Evolutionary conservation across 228 moss, liverwort and hornwort genomes (phyloP).

Genomic region (Sphagnum fallax): DNA sequence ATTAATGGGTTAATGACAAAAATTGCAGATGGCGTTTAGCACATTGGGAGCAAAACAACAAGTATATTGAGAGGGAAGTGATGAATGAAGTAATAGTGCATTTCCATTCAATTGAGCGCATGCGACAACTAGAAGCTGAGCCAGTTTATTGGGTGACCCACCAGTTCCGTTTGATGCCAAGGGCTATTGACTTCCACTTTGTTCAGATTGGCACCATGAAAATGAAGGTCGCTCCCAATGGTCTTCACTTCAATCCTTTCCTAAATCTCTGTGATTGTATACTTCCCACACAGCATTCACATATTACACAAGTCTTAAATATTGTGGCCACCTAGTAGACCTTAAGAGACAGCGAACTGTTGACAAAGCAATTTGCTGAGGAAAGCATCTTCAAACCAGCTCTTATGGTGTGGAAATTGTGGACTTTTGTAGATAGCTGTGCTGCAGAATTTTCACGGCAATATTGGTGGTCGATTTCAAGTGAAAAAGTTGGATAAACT

Average conservation of each 20-base stretch:
- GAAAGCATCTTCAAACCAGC: no score
- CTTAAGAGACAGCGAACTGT: no score
- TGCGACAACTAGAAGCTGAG: constrained; percentile 17
- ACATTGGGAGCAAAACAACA: constrained; percentile 17
- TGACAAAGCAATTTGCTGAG: no score
- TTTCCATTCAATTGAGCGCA: constrained; percentile 17
- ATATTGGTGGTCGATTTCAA: constrained; percentile 19
- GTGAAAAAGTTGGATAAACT: constrained; percentile 37
- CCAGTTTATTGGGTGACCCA: constrained; percentile 12
- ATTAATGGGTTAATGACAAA: no score
- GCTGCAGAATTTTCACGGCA: constrained; percentile 42
- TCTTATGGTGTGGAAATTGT: neutral
- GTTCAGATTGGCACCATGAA: constrained; percentile 30
- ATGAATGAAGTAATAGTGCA: constrained; percentile 17
- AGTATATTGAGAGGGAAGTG: constrained; percentile 12
- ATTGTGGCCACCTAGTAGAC: no score
- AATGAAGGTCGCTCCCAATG: constrained; percentile 25
- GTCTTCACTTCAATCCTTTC: no score
- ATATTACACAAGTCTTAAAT: no score
- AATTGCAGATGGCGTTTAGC: constrained; percentile 4
- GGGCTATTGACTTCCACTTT: constrained; percentile 20
- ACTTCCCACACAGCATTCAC: no score
- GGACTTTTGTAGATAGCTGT: constrained; percentile 9
- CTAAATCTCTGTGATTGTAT: no score
- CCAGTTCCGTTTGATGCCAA: constrained; percentile 34